Evolutionary conservation across 768 basidiomycete genomes (phyloP), one percentile per base, ranked within the genome.

Genomic region (Lactarius trivialis): DNA sequence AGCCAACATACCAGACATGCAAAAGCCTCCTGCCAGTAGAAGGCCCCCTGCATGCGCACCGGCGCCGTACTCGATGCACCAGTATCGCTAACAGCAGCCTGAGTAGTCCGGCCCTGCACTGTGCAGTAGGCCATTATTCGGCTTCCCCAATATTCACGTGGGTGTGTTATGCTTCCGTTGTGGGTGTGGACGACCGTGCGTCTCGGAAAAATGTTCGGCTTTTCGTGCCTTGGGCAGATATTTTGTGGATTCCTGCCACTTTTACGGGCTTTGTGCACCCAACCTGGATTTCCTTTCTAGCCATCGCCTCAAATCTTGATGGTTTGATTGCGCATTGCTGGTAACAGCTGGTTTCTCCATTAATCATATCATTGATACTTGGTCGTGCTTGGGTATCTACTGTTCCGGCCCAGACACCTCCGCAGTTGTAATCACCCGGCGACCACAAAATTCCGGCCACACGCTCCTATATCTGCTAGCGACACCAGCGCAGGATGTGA

Each of bases 361-460:
- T 24, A 24, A 48, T 48, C 24, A 7, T 48, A 24, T 26, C 45
- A 48, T 45, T 48, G 45, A 48, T 48, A 26, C 45, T 48, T n/a
- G 15, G 19, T 39, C 33, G 53, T 26, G 34, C 41, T 26, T 55
- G 52, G 41, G 28, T 54, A 41, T 43, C 58, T 21, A 21, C 56
- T 36, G 21, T 33, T 41, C 39, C 33, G 36, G 36, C 24, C 26
- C 12, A 26, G 19, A 33, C 34, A 39, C 21, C 32, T 34, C 56
- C 61, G 43, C 34, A 58, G 14, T 17, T 41, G 14, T 21, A 32
- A 32, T 12, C 37, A 45, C 43, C 56, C 41, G 56, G 51, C 43
- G 19, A 9, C 61, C 30, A 63, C 56, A 63, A 14, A 48, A 24
- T 24, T 28, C 48, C 30, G 32, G 45, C 56, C 57, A 33, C 56